phyloP scores from a whole-genome alignment of 805 yeast genomes.

The Cyberlindnera xishuangbannaensis region DNA sequence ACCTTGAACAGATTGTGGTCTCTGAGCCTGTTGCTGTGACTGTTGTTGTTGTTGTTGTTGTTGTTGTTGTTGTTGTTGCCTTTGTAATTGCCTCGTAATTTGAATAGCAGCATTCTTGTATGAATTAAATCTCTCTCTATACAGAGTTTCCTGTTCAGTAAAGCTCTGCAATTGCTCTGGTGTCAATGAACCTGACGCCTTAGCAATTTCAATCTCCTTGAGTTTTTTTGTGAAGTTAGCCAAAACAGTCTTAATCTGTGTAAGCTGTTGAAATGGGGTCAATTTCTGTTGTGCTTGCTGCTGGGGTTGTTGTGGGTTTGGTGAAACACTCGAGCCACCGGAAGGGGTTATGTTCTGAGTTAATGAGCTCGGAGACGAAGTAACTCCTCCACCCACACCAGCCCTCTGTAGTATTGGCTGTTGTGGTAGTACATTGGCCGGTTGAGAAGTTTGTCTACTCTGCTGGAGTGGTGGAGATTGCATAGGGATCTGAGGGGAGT shows the following conservation, averaged over 20 bases:
- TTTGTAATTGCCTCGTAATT: slow-evolving; percentile 11
- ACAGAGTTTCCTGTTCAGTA: slow-evolving; percentile 43
- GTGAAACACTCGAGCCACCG: slow-evolving; percentile 4
- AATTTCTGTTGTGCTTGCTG: slow-evolving; percentile 6
- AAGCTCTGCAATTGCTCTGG: slow-evolving; percentile 40
- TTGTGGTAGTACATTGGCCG: background rate
- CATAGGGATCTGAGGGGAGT: slow-evolving; percentile 9
- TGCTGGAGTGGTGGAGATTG: slow-evolving; percentile 18
- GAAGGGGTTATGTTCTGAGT: slow-evolving; percentile 8
- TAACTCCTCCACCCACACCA: too few relatives aligned
- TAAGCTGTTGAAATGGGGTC: slow-evolving; percentile 29
- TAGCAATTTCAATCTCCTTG: slow-evolving; percentile 43
- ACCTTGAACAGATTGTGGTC: slow-evolving; percentile 23
- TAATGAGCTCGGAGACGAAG: too few relatives aligned
- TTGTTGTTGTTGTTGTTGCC: slow-evolving; percentile 13
- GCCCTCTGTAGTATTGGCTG: too few relatives aligned
- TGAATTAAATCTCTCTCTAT: slow-evolving; percentile 41
- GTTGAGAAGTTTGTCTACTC: too few relatives aligned
- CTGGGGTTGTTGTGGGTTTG: slow-evolving; percentile 7
- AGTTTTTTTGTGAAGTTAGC: slow-evolving; percentile 45
- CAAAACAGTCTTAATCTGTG: slow-evolving; percentile 40
- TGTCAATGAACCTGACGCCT: slow-evolving; percentile 36
- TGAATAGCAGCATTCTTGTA: slow-evolving; percentile 40
- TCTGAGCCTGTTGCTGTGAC: slow-evolving; percentile 13
- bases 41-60: slow-evolving; percentile 8